A percentile compares a stretch with the other conserved stretches of the same genome.
These are phyloP conservation scores for Pulveroboletus sp. DNA, from an alignment of 768 basidiomycete genomes.

Conservation along the genomic window DNA sequence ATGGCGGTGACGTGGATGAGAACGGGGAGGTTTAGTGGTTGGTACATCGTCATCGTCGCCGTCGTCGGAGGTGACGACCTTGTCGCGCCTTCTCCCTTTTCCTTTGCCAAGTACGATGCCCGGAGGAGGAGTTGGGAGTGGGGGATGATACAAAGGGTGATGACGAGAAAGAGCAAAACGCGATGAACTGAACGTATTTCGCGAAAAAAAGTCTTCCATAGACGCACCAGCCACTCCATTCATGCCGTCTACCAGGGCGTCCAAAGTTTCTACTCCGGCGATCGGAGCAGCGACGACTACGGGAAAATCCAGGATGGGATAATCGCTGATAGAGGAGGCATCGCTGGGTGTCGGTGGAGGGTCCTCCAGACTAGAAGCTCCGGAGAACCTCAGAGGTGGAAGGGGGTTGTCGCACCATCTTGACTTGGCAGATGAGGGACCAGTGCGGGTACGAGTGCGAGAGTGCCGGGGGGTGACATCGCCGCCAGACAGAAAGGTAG, in stretches of 20 bases:
- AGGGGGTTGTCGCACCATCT: constrained; percentile 43
- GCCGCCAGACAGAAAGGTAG: constrained; percentile 19
- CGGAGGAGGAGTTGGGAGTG: constrained; percentile 78
- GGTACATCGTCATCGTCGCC: constrained; percentile 39
- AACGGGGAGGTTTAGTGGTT: constrained; percentile 13
- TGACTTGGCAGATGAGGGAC: constrained; percentile 44
- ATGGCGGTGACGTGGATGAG: constrained; percentile 20
- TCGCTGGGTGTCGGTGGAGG: constrained; percentile 69
- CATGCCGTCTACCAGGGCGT: constrained; percentile 87
- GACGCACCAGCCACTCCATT: constrained; percentile 76
- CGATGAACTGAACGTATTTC: constrained; percentile 41
- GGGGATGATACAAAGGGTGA: constrained; percentile 78
- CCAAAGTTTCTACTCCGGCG: constrained; percentile 80
- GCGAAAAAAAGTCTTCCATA: constrained; percentile 51
- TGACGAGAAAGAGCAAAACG: constrained; percentile 56
- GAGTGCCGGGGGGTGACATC: constrained; percentile 37
- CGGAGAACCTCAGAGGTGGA: constrained; percentile 58
- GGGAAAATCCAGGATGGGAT: constrained; percentile 44
- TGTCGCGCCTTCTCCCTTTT: constrained; percentile 27
- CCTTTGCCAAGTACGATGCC: constrained; percentile 64
- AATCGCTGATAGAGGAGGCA: constrained; percentile 21
- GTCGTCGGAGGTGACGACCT: constrained; percentile 43
- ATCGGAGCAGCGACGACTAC: constrained; percentile 74
- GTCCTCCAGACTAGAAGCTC: constrained; percentile 68
- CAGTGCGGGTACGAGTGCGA: constrained; percentile 53